These are phyloP conservation scores for Botrytis aclada DNA, from an alignment of 2,329 filamentous ascomycete species.

Conservation along the genomic window DNA sequence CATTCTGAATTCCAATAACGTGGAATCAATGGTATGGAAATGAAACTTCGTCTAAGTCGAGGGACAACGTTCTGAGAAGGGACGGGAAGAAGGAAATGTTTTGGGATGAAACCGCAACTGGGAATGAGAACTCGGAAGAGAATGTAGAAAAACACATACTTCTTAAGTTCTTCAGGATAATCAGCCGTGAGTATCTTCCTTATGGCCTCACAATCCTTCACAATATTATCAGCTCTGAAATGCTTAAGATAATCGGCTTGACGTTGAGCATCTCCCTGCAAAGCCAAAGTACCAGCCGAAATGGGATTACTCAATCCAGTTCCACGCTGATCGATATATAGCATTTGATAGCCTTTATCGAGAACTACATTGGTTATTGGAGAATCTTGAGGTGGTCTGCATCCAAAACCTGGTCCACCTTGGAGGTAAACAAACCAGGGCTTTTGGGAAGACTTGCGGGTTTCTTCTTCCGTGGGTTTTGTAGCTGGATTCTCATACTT, in stretches of 20 bases:
- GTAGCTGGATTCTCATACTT: slow-evolving; percentile 57
- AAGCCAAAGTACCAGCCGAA: slow-evolving; percentile 66
- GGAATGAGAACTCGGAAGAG: neutral
- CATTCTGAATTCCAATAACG: neutral
- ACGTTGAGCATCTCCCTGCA: slow-evolving; percentile 58
- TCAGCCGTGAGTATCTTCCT: slow-evolving; percentile 69
- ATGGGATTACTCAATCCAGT: slow-evolving; percentile 83
- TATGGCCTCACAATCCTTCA: slow-evolving; percentile 84
- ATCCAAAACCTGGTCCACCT: slow-evolving; percentile 55
- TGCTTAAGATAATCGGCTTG: slow-evolving; percentile 79
- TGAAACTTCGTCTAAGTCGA: neutral
- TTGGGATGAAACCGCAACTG: neutral
- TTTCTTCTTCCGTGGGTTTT: slow-evolving; percentile 39
- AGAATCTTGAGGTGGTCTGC: slow-evolving; percentile 69
- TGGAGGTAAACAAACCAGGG: slow-evolving; percentile 72
- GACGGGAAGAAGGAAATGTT: neutral
- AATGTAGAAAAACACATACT: slow-evolving; percentile 49
- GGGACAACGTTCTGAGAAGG: too few species aligned
- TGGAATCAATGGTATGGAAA: neutral
- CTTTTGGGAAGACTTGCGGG: slow-evolving; percentile 47
- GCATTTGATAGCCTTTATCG: slow-evolving; percentile 76
- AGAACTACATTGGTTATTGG: slow-evolving; percentile 69
- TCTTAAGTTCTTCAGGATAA: slow-evolving; percentile 65
- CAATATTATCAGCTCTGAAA: slow-evolving; percentile 88
- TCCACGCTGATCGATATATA: slow-evolving; percentile 88